Base-by-base conservation (phyloP, 202 grass and related monocot genomes). In the Thinopyrum obtusiflorum region DNA sequence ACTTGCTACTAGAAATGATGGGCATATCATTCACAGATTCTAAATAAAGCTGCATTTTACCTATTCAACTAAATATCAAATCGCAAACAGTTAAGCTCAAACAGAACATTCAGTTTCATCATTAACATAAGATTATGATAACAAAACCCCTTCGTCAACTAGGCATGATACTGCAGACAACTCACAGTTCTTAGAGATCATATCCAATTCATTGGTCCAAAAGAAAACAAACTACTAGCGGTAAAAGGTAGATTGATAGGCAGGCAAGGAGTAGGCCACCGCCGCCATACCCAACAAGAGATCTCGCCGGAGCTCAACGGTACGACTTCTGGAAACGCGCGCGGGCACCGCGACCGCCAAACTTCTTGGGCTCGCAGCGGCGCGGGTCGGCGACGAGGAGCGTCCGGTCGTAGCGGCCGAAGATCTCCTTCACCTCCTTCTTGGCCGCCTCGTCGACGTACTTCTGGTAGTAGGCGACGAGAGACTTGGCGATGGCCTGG, bases 311-410 rank as follows among this genome's bases (percentile, higher is more conserved):
- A 67, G 15, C 20, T 76, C 73, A 93, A 88, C 91, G 91, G 91
- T 93, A 93, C 0, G 88, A 91, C 57, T 93, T 93, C 86, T 93
- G 91, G 86, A 93, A 93, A 33, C 91, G 85, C 2, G 91, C 80
- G 17, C 91, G 91, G 49, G 91, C 91, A 4, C 91, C 91, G 20
- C 91, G 91, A 1, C 91, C 91, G 1, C 91, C 91, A 40, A 93
- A 93, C 83, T 93, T 93, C 83, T 93, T 90, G 36, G 88, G 91
- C 83, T 93, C 91, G 66, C 91, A 92, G 21, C 91, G 84, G 29
- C 91, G 75, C 1, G 91, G 91, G 70, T 93, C 91, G 4, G 91
- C 91, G 33, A 93, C 91, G 68, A 93, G 91, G 57, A 93, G 88
- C 27, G 91, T 93, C 14, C 91, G 84, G 65, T 93, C 91, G 73